Conservation (phyloP, 345 rosid species). For the Noccaea bulbosa region DNA sequence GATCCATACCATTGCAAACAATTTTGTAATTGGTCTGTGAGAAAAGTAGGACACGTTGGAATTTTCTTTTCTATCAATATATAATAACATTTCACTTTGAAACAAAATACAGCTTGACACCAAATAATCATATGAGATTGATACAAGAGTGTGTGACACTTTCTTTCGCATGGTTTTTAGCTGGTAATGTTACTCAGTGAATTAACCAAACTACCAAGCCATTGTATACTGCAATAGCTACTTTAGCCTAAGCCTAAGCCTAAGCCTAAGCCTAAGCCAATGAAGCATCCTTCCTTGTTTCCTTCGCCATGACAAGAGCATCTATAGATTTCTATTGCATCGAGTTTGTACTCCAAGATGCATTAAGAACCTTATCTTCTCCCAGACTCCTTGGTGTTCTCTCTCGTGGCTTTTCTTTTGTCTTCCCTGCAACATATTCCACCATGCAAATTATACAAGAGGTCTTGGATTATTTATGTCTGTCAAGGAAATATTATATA, state of each 20-base stretch:
- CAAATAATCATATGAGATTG: slow-evolving; percentile 20
- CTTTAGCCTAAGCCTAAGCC: no score
- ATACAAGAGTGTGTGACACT: slow-evolving; percentile 22
- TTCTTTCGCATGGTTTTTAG: slow-evolving; percentile 10
- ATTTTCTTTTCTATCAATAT: background rate
- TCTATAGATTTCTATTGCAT: background rate
- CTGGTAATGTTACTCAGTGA: slow-evolving; percentile 1
- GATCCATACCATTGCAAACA: background rate
- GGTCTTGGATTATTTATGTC: background rate
- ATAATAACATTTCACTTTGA: background rate
- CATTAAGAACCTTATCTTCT: slow-evolving; percentile 27
- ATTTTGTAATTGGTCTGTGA: slow-evolving; percentile 10
- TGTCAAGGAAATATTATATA: background rate
- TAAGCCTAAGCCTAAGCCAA: background rate
- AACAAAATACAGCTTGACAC: background rate
- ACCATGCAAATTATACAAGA: slow-evolving; percentile 1
- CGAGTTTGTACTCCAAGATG: slow-evolving; percentile 22
- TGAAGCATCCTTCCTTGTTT: slow-evolving; percentile 14
- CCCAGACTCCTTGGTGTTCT: slow-evolving; percentile 19
- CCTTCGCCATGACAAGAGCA: slow-evolving; percentile 3
- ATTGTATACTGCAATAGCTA: slow-evolving; percentile 3
- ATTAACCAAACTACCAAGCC: slow-evolving; percentile 11
- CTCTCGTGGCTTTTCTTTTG: slow-evolving; percentile 62
- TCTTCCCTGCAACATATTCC: slow-evolving; percentile 63
- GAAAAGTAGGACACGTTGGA: background rate